These are phyloP conservation scores for Fusarium solani-melongenae DNA, from an alignment of 2,329 filamentous ascomycete genomes.

Conservation along the genomic window DNA sequence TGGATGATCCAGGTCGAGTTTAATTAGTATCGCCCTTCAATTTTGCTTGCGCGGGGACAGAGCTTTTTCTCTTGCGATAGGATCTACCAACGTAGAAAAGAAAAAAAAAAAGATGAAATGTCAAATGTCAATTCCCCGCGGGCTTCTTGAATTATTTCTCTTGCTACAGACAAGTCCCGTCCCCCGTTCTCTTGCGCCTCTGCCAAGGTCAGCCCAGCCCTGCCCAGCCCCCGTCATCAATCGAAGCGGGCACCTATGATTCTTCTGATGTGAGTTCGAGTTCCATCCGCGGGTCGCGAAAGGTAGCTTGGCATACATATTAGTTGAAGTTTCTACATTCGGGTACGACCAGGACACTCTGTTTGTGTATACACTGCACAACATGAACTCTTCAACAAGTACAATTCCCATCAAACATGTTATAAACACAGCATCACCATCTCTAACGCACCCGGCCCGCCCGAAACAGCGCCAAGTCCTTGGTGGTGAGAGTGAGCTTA, in stretches of 20 bases:
- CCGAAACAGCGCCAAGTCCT: slow-evolving; percentile 6
- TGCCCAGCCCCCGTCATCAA: slow-evolving; percentile 8
- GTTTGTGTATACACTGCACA: neutral
- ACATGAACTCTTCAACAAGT: neutral
- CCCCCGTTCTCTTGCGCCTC: slow-evolving; percentile 27
- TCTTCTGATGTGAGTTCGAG: neutral
- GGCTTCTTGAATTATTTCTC: neutral
- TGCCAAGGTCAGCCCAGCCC: slow-evolving; percentile 36
- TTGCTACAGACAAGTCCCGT: neutral
- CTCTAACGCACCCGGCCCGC: neutral
- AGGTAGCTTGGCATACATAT: neutral
- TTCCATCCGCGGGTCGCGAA: neutral
- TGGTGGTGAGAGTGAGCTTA: slow-evolving; percentile 2
- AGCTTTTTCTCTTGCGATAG: neutral
- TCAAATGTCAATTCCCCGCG: neutral
- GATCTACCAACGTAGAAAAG: neutral
- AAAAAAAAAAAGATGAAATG: neutral
- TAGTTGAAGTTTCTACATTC: neutral
- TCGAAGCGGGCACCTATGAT: neutral
- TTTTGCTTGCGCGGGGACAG: slow-evolving; percentile 1
- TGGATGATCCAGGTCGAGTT: slow-evolving; percentile 20
- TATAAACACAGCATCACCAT: neutral
- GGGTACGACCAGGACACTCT: neutral
- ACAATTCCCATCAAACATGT: neutral
- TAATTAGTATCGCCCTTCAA: slow-evolving; percentile 20